These are phyloP conservation scores for Ogataea salicorniae DNA, from an alignment of 805 yeast genomes.

Conservation along the genomic window DNA sequence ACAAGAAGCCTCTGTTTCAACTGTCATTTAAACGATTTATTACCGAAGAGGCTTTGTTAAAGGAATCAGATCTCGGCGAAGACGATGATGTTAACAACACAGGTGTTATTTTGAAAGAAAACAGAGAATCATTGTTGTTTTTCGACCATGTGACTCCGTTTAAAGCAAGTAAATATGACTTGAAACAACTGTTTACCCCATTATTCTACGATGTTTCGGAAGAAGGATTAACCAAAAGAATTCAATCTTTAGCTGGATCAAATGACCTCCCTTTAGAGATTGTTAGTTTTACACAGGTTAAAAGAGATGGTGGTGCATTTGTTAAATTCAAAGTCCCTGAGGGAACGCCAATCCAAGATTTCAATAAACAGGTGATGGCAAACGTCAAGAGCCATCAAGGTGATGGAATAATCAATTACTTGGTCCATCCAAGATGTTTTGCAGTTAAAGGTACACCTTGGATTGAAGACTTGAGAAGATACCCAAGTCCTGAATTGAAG, in stretches of 20 bases:
- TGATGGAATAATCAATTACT: conserved; percentile 33
- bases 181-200: conserved; percentile 39
- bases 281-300: conserved; percentile 60
- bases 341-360: conserved; percentile 41
- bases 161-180: conserved; percentile 37
- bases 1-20: too few relatives aligned
- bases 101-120: conserved; percentile 49
- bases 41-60: conserved; percentile 26
- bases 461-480: conserved; percentile 87
- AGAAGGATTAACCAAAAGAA: conserved; percentile 27
- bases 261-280: conserved; percentile 36
- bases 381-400: conserved; percentile 28
- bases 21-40: conserved; percentile 5
- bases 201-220: conserved; percentile 35
- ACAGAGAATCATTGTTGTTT: conserved; percentile 47
- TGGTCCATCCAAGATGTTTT: conserved; percentile 51
- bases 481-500: conserved; percentile 58
- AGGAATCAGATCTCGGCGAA: conserved; percentile 48
- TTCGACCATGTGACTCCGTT: conserved; percentile 51
- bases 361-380: conserved; percentile 43
- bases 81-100: conserved; percentile 49
- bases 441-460: conserved; percentile 91
- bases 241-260: conserved; percentile 31
- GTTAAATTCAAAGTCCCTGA: conserved; percentile 66
- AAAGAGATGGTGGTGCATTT: conserved; percentile 91